Conservation (phyloP, 2,329 filamentous ascomycete genomes). For the Exutisphaerella laricina region DNA sequence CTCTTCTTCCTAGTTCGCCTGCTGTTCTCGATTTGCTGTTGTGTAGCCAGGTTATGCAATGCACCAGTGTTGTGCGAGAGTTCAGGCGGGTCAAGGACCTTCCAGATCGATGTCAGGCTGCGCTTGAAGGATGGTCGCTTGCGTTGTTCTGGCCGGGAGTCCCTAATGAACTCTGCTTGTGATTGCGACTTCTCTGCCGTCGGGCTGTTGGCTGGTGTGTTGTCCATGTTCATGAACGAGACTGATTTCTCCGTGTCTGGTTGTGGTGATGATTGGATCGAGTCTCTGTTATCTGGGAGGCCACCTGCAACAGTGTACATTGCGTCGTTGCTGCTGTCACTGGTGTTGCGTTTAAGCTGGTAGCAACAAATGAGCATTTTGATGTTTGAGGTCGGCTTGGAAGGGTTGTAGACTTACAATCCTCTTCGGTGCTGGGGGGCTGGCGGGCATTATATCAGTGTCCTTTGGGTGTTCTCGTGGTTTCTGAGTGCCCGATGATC, state of each 20-base stretch:
- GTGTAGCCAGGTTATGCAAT: constrained; percentile 12
- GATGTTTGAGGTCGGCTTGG: not conserved
- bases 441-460: not conserved
- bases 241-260: not conserved
- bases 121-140: constrained; percentile 12
- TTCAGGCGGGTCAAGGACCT: constrained; percentile 15
- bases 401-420: too few species aligned
- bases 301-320: not conserved
- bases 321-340: not conserved
- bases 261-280: not conserved
- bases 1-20: not conserved
- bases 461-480: not conserved
- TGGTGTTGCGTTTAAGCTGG: not conserved
- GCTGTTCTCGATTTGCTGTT: not conserved
- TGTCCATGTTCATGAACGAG: not conserved
- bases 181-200: constrained; percentile 3
- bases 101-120: constrained; percentile 14
- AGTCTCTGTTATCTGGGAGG: not conserved
- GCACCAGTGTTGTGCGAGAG: constrained; percentile 12
- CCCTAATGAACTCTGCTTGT: constrained; percentile 3
- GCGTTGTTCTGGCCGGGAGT: constrained; percentile 4
- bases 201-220: not conserved
- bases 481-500: not conserved
- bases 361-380: not conserved
- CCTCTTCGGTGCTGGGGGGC: not conserved